Conservation (phyloP, 441 rosid genomes). For the Euphorbia celastroides region DNA sequence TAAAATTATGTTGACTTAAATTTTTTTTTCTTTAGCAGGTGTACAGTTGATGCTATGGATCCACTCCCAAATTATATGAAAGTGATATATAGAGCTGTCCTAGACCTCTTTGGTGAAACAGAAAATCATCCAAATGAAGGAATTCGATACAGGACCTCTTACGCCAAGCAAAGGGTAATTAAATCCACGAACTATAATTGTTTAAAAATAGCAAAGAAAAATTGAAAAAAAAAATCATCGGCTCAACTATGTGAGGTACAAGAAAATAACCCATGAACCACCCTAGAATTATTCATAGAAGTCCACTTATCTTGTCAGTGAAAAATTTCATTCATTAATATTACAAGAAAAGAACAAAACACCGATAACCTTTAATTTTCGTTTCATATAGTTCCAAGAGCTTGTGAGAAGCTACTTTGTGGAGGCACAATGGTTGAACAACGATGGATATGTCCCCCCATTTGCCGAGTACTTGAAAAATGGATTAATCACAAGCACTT, state of each 20-base stretch:
- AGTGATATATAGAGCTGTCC: neutral
- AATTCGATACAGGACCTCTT: conserved; percentile 3
- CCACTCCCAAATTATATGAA: conserved; percentile 22
- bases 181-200: no score
- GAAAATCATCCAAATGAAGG: conserved; percentile 4
- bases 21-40: no score
- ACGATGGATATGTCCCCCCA: conserved; percentile 1
- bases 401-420: neutral
- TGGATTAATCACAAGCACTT: neutral
- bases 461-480: conserved; percentile 7
- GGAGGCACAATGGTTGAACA: conserved; percentile 14
- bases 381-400: neutral
- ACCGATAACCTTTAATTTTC: neutral
- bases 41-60: neutral
- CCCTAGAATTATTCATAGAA: no score
- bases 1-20: no score
- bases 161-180: conserved; percentile 12
- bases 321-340: no score
- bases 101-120: neutral
- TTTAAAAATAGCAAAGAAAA: no score
- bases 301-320: no score
- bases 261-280: no score
- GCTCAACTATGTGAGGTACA: neutral
- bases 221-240: neutral
- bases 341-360: no score